Conservation (phyloP, 306 rosid genomes). For the Gleditsia sinensis region DNA sequence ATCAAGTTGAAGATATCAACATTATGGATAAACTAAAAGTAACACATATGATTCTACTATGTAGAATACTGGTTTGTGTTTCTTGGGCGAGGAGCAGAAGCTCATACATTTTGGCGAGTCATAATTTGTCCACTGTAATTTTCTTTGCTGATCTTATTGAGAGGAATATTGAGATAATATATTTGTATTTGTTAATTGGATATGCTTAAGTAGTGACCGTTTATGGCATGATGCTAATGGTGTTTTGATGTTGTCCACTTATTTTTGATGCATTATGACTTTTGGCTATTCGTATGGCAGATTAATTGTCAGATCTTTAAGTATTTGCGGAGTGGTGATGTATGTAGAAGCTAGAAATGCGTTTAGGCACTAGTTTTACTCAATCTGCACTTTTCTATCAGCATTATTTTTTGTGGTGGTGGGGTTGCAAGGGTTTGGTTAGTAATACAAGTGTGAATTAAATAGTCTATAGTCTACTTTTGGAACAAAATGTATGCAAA, state of each 20-base stretch:
- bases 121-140: not conserved
- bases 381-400: not conserved
- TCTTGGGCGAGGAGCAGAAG: not conserved
- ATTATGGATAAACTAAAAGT: not conserved
- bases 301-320: not conserved
- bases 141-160: not conserved
- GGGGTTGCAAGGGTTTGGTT: not conserved
- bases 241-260: not conserved
- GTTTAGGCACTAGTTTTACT: not conserved
- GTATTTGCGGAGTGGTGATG: not conserved
- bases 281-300: not conserved
- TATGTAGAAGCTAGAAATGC: not conserved
- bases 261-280: not conserved
- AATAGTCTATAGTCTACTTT: not conserved
- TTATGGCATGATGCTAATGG: not conserved
- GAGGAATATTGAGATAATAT: not conserved
- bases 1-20: conserved; percentile 1
- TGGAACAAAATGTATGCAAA: not conserved
- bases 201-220: not conserved
- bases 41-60: not conserved
- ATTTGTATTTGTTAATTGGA: not conserved
- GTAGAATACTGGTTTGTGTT: not conserved
- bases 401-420: not conserved
- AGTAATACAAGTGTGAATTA: not conserved
- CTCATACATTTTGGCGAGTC: not conserved